Conservation (phyloP, 83 land plant species). For the Thuja plicata region DNA sequence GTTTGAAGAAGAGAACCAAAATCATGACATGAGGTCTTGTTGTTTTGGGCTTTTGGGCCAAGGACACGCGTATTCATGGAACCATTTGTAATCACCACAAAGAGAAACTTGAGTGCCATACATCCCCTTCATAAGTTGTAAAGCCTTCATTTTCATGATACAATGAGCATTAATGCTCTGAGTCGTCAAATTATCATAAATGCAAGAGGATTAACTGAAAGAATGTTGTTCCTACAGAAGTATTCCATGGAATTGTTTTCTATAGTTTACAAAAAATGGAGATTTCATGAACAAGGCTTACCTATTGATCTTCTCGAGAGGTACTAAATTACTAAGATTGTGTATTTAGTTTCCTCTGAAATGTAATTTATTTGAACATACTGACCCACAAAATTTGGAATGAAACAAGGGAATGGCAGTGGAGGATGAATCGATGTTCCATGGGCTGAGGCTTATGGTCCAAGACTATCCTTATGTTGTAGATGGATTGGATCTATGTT, state of each 20-base stretch:
- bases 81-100: too few relatives aligned
- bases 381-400: background rate
- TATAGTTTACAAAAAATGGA: conserved; percentile 58
- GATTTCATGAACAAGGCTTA: conserved; percentile 60
- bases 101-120: conserved; percentile 70
- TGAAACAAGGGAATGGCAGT: conserved; percentile 63
- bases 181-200: conserved; percentile 78
- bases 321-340: conserved; percentile 16
- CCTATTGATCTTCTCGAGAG: conserved; percentile 77
- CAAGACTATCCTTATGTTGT: too few relatives aligned
- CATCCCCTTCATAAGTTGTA: conserved; percentile 83
- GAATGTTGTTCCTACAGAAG: conserved; percentile 56
- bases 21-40: too few relatives aligned
- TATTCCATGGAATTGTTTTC: conserved; percentile 70
- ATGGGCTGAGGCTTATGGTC: conserved; percentile 60
- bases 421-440: conserved; percentile 35
- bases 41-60: too few relatives aligned
- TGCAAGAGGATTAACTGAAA: conserved; percentile 76
- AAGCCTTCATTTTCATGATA: conserved; percentile 75
- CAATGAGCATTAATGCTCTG: conserved; percentile 88
- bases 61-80: too few relatives aligned
- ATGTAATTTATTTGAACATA: background rate
- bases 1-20: too few relatives aligned
- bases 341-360: too few relatives aligned
- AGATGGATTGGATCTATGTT: too few relatives aligned